phyloP scores from a whole-genome alignment of 805 yeast genomes.

The Lipomyces anomalus region DNA sequence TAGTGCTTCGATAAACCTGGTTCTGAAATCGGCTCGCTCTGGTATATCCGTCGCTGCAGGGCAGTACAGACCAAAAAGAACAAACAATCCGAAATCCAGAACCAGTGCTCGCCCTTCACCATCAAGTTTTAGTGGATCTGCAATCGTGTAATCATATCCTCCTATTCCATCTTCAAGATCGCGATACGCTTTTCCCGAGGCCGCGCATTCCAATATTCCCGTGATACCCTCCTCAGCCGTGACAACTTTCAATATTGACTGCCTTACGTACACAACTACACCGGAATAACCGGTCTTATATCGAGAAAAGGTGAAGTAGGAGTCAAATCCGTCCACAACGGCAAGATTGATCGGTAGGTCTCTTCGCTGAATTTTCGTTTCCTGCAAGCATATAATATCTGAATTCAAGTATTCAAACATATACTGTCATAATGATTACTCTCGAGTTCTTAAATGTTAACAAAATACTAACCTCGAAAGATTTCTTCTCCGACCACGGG shows the following conservation, averaged over 20 bases:
- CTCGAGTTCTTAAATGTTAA: constrained; percentile 1
- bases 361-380: constrained; percentile 60
- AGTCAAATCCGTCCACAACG: constrained; percentile 49
- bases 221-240: constrained; percentile 88
- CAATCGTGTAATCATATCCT: constrained; percentile 25
- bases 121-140: constrained; percentile 50
- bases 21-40: constrained; percentile 47
- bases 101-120: constrained; percentile 79
- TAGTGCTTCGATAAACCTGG: constrained; percentile 52
- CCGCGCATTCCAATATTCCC: constrained; percentile 44
- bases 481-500: constrained; percentile 64
- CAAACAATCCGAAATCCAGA: constrained; percentile 51
- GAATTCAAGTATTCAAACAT: constrained; percentile 54
- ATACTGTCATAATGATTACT: constrained; percentile 31
- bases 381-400: constrained; percentile 83
- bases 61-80: constrained; percentile 62
- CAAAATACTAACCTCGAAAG: constrained; percentile 33
- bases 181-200: constrained; percentile 24
- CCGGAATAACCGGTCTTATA: constrained; percentile 83
- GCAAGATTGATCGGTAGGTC: constrained; percentile 47
- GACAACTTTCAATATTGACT: constrained; percentile 34
- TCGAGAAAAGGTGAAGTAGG: constrained; percentile 65
- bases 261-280: constrained; percentile 73
- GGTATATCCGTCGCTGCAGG: constrained; percentile 87
- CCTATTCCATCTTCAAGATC: constrained; percentile 27